Conservation (phyloP, 345 rosid species). For the Gossypium turneri region DNA sequence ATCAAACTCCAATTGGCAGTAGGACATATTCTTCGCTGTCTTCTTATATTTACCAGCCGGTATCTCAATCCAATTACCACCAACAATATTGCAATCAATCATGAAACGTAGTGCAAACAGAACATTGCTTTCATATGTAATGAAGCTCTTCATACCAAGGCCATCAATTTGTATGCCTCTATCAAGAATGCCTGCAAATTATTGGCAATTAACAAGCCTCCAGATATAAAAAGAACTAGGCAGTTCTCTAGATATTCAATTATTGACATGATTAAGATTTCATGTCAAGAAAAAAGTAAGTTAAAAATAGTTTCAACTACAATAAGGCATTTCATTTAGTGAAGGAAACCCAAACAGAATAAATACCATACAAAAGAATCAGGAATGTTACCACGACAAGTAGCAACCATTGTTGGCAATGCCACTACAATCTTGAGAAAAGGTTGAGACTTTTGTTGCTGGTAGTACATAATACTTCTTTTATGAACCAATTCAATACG, state of each 20-base stretch:
- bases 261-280: not conserved
- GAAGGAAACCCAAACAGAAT: not conserved
- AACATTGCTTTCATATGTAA: constrained; percentile 93
- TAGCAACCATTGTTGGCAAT: constrained; percentile 85
- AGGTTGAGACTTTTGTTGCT: constrained; percentile 67
- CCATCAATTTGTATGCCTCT: constrained; percentile 93
- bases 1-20: constrained; percentile 87
- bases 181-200: constrained; percentile 78
- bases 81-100: constrained; percentile 82
- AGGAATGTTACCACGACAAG: constrained; percentile 67
- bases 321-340: not conserved
- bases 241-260: not conserved
- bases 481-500: constrained; percentile 71
- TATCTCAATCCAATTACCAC: constrained; percentile 98
- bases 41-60: constrained; percentile 77
- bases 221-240: not conserved
- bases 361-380: not conserved
- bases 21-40: constrained; percentile 54
- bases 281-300: not conserved
- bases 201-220: not conserved
- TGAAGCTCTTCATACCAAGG: constrained; percentile 81
- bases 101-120: constrained; percentile 93
- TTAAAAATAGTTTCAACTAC: not conserved
- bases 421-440: constrained; percentile 92
- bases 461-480: constrained; percentile 90